Percentiles rank a stretch among this genome's conserved stretches.
These are phyloP conservation scores for Lepraria neglecta DNA, from an alignment of 495 filamentous ascomycete genomes.

Conservation along the genomic window DNA sequence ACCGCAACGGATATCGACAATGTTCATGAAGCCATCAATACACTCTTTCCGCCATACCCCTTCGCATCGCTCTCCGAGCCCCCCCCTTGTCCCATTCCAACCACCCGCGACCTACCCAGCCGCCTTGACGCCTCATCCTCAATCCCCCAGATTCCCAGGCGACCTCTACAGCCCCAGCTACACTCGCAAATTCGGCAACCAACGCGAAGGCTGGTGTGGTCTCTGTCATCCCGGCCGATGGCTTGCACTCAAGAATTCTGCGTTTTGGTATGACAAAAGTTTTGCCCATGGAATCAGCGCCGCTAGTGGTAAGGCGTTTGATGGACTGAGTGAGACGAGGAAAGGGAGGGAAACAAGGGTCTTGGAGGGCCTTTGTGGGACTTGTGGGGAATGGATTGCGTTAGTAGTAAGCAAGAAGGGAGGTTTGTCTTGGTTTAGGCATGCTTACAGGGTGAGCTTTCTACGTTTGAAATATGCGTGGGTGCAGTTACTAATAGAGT, in stretches of 20 bases:
- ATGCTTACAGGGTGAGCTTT: constrained; percentile 68
- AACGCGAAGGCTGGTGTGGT: constrained; percentile 78
- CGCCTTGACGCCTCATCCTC: constrained; percentile 60
- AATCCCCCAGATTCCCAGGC: constrained; percentile 69
- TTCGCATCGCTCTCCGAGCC: constrained; percentile 64
- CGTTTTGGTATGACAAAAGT: constrained; percentile 81
- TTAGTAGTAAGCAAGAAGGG: constrained; percentile 80
- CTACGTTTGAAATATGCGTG: neutral
- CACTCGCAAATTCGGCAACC: constrained; percentile 74
- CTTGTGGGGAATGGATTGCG: constrained; percentile 72
- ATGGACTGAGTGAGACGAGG: constrained; percentile 63
- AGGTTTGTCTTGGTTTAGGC: constrained; percentile 77
- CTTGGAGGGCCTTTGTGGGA: constrained; percentile 74
- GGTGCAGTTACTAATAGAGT: constrained; percentile 17
- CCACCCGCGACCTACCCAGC: constrained; percentile 29
- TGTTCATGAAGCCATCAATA: neutral
- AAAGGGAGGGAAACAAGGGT: constrained; percentile 73
- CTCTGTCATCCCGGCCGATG: constrained; percentile 76
- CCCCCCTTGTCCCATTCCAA: constrained; percentile 58
- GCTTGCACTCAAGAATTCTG: constrained; percentile 77
- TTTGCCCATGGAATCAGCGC: constrained; percentile 78
- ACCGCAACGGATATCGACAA: neutral
- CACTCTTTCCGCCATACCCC: constrained; percentile 62
- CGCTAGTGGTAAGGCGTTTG: constrained; percentile 65
- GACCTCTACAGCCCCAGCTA: constrained; percentile 73